Conservation (phyloP, 2,329 filamentous ascomycete genomes). For the Calonectria naviculata region DNA sequence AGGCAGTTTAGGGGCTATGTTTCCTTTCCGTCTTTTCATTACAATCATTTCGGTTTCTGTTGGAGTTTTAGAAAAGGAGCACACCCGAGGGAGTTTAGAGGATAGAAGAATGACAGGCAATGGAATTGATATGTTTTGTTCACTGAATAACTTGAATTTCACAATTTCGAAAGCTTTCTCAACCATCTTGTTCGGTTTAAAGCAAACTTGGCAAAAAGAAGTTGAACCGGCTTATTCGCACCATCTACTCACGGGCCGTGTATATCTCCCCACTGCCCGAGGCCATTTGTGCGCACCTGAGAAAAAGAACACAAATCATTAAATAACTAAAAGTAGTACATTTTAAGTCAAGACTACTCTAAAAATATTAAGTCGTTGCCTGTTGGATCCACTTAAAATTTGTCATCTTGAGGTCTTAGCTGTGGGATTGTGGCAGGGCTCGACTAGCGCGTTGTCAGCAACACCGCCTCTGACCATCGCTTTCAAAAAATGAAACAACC, state of each 20-base stretch:
- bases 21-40: background rate
- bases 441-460: background rate
- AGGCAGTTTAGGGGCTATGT: background rate
- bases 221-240: no score
- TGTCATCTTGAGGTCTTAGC: background rate
- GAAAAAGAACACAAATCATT: background rate
- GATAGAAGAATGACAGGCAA: background rate
- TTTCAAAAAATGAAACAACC: background rate
- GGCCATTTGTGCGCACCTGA: no score
- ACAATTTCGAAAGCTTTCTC: background rate
- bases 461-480: background rate
- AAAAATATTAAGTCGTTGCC: background rate
- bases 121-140: background rate
- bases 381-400: background rate
- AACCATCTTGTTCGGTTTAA: background rate
- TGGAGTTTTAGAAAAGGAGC: background rate
- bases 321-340: background rate
- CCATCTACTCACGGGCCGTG: no score
- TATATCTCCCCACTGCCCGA: no score
- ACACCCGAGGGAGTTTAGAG: background rate
- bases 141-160: background rate
- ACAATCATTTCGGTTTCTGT: background rate
- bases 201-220: no score
- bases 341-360: background rate
- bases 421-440: background rate